These are phyloP conservation scores for Blakeslea trispora DNA, from an alignment of 371 early-diverging fungal species.

Conservation along the genomic window DNA sequence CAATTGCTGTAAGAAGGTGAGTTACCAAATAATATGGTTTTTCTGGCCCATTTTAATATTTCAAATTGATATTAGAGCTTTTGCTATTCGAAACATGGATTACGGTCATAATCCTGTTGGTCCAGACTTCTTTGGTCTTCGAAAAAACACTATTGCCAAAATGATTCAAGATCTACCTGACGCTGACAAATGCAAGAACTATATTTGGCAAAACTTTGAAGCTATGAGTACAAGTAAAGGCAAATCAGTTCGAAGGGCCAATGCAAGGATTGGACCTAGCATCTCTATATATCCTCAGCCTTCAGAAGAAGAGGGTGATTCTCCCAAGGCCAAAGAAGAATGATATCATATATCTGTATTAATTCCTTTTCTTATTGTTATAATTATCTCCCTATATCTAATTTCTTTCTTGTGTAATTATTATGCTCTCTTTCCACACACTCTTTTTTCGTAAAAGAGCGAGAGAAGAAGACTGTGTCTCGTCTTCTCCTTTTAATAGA, in stretches of 20 bases:
- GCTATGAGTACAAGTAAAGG: constrained; percentile 33
- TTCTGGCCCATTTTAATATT: neutral
- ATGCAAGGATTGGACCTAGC: constrained; percentile 8
- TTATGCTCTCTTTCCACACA: neutral
- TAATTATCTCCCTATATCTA: too few relatives aligned
- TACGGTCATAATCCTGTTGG: constrained; percentile 81
- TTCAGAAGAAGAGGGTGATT: neutral
- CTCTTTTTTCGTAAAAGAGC: neutral
- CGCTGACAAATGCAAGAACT: constrained; percentile 72
- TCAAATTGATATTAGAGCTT: constrained; percentile 22
- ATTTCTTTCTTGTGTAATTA: neutral
- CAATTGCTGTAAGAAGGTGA: constrained; percentile 41
- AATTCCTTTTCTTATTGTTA: neutral
- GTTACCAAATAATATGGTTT: neutral
- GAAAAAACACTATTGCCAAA: constrained; percentile 79
- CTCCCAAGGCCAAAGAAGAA: neutral
- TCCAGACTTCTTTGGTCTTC: constrained; percentile 85
- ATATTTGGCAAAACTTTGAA: constrained; percentile 69
- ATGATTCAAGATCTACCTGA: constrained; percentile 85
- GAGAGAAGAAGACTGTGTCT: neutral
- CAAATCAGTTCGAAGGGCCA: constrained; percentile 27
- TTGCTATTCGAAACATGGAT: constrained; percentile 71
- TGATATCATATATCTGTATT: neutral
- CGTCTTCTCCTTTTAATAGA: too few relatives aligned
- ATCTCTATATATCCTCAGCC: neutral